Conservation (phyloP, 1,284 basidiomycete genomes). For the Cystobasidium slooffiae region DNA sequence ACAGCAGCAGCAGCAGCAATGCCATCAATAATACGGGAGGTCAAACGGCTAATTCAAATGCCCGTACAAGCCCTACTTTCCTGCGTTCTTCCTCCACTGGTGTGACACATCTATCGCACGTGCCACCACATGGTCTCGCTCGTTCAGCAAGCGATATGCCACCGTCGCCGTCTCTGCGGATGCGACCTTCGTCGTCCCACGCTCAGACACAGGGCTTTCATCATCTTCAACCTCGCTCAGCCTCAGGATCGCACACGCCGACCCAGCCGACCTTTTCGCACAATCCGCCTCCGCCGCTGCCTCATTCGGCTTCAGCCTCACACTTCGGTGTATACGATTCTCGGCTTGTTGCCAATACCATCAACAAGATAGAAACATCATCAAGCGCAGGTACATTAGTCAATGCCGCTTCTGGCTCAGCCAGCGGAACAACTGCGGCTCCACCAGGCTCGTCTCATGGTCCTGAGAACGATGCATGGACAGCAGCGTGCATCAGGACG, state of each 20-base stretch:
- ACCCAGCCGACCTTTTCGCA: constrained; percentile 5
- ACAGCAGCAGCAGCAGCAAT: neutral
- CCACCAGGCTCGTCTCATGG: constrained; percentile 6
- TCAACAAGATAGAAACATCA: constrained; percentile 33
- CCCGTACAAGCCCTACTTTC: constrained; percentile 6
- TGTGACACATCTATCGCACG: neutral
- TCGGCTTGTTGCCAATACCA: constrained; percentile 36
- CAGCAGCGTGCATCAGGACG: constrained; percentile 36
- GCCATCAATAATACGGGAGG: neutral
- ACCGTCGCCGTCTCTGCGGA: constrained; percentile 5
- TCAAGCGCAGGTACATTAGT: constrained; percentile 15
- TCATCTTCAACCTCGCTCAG: neutral
- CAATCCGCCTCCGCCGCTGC: neutral
- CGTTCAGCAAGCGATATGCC: constrained; percentile 13
- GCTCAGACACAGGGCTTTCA: neutral
- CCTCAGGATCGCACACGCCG: constrained; percentile 4
- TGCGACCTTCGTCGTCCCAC: neutral
- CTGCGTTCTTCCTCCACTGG: constrained; percentile 14
- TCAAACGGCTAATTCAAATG: neutral
- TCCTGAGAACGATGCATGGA: constrained; percentile 42
- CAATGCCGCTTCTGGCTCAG: constrained; percentile 4
- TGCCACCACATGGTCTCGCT: constrained; percentile 10
- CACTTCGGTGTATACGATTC: constrained; percentile 34
- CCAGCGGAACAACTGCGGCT: neutral
- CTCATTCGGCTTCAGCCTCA: constrained; percentile 6